Conservation (phyloP, 2,329 filamentous ascomycete species). For the Mollisiaceae sp. region DNA sequence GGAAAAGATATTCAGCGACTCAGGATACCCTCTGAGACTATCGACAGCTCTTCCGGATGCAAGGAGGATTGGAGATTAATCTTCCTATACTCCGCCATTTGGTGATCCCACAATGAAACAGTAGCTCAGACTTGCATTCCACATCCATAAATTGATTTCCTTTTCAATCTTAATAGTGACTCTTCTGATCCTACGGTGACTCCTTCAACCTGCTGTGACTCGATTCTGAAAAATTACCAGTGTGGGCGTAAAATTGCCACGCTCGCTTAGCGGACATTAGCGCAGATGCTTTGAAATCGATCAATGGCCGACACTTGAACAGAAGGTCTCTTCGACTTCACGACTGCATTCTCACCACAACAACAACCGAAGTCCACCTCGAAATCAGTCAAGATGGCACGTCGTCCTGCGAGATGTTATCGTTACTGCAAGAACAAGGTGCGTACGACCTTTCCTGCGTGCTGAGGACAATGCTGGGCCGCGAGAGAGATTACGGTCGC, state of each 20-base stretch:
- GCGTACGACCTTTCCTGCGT: slow-evolving; percentile 48
- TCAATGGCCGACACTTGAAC: slow-evolving; percentile 3
- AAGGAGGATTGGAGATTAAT: too few relatives aligned
- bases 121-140: background rate
- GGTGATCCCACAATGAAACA: background rate
- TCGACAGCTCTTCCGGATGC: too few relatives aligned
- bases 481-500: slow-evolving; percentile 21
- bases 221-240: slow-evolving; percentile 20
- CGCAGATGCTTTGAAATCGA: slow-evolving; percentile 25
- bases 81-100: background rate
- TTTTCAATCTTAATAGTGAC: background rate
- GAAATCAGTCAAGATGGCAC: slow-evolving; percentile 91
- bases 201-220: slow-evolving; percentile 17
- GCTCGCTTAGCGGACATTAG: slow-evolving; percentile 17
- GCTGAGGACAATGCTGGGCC: slow-evolving; percentile 11
- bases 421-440: slow-evolving; percentile 99
- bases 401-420: slow-evolving; percentile 99
- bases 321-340: slow-evolving; percentile 24
- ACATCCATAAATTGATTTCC: background rate
- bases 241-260: slow-evolving; percentile 19
- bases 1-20: background rate
- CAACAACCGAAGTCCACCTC: slow-evolving; percentile 53
- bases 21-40: too few relatives aligned
- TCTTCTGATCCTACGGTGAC: slow-evolving; percentile 8
- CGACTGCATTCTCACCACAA: slow-evolving; percentile 36